Evolutionary conservation across 331 rosid species (phyloP).

Genomic region (Saraca asoca): DNA sequence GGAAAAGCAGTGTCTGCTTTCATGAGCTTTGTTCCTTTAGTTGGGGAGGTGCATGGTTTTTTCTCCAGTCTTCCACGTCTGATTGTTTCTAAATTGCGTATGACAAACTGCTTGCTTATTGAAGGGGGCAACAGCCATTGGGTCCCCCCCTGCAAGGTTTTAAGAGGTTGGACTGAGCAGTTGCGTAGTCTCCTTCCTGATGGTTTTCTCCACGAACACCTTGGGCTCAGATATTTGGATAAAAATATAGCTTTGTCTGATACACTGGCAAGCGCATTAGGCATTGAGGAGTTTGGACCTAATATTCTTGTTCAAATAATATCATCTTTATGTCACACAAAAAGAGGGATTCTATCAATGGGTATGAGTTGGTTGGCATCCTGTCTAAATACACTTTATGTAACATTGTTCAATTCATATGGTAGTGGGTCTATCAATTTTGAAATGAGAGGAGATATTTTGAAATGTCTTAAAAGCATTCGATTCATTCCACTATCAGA

Average conservation of each 20-base stretch:
- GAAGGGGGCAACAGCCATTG: constrained; percentile 67
- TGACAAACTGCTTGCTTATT: constrained; percentile 76
- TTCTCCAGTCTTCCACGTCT: constrained; percentile 86
- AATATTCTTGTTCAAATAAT: constrained; percentile 62
- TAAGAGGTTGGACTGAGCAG: constrained; percentile 92
- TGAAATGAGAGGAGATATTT: constrained; percentile 49
- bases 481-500: constrained; percentile 87
- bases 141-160: constrained; percentile 86
- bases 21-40: constrained; percentile 90
- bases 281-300: constrained; percentile 86
- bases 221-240: constrained; percentile 85
- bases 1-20: constrained; percentile 90
- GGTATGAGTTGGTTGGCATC: constrained; percentile 78
- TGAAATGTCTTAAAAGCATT: constrained; percentile 49
- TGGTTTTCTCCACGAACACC: constrained; percentile 60
- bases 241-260: constrained; percentile 61
- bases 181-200: constrained; percentile 67
- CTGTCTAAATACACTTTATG: constrained; percentile 59
- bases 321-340: constrained; percentile 52
- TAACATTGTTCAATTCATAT: constrained; percentile 51
- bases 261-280: constrained; percentile 70
- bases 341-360: constrained; percentile 54
- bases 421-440: constrained; percentile 40
- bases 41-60: constrained; percentile 95
- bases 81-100: constrained; percentile 71